These are phyloP conservation scores for Oleoguttula mirabilis DNA, from an alignment of 495 filamentous ascomycete genomes.

Conservation along the genomic window DNA sequence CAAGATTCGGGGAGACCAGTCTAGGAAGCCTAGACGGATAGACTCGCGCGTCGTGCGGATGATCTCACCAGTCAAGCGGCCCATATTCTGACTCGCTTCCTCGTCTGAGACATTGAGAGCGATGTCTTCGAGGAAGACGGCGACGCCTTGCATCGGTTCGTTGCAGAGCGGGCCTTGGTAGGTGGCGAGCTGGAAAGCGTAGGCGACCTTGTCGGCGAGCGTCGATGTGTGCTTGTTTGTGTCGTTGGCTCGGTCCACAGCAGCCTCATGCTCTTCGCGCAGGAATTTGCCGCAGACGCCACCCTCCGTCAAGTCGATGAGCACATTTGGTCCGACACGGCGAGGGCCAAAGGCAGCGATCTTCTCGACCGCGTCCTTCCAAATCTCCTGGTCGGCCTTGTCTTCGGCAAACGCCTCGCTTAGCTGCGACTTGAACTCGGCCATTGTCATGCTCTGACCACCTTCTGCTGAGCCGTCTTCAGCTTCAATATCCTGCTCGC, in stretches of 20 bases:
- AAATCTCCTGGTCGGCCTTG: constrained; percentile 55
- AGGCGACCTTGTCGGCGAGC: constrained; percentile 77
- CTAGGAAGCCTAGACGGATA: constrained; percentile 79
- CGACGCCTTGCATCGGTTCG: constrained; percentile 87
- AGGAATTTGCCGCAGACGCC: constrained; percentile 59
- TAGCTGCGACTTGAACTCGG: constrained; percentile 67
- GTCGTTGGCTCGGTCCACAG: not conserved
- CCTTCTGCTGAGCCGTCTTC: constrained; percentile 39
- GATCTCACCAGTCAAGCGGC: constrained; percentile 77
- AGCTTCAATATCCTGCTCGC: constrained; percentile 38
- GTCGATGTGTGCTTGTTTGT: constrained; percentile 35
- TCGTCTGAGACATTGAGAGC: constrained; percentile 41
- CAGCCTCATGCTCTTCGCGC: constrained; percentile 18
- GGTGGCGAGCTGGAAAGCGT: constrained; percentile 91
- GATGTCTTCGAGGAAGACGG: constrained; percentile 80
- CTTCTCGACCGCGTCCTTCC: constrained; percentile 64
- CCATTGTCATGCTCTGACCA: constrained; percentile 47
- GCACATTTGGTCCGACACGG: constrained; percentile 73
- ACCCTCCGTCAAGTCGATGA: constrained; percentile 70
- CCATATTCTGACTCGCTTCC: constrained; percentile 53
- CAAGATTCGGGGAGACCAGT: constrained; percentile 88
- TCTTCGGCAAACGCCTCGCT: constrained; percentile 51
- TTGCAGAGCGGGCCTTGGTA: constrained; percentile 80
- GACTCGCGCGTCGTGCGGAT: constrained; percentile 76
- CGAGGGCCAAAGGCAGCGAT: constrained; percentile 83